Conservation (phyloP, 768 basidiomycete species). For the Mrakia blollopis region DNA sequence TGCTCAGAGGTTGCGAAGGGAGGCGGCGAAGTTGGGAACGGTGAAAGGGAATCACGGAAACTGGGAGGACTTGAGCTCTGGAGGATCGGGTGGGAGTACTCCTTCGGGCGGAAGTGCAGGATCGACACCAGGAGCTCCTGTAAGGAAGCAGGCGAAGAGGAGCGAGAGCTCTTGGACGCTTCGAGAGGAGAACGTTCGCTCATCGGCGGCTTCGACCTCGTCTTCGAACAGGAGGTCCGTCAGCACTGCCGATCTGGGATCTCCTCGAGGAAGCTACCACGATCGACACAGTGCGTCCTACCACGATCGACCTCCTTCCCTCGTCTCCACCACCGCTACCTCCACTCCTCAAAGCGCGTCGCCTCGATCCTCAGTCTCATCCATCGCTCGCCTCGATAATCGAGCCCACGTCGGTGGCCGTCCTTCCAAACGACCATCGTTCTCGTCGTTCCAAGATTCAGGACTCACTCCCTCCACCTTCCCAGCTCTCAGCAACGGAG, state of each 20-base stretch:
- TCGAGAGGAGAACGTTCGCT: neutral
- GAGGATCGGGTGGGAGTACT: neutral
- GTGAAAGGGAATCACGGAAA: slow-evolving; percentile 27
- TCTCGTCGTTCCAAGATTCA: neutral
- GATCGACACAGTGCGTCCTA: neutral
- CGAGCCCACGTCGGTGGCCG: neutral
- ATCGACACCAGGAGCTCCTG: neutral
- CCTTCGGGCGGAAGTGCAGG: neutral
- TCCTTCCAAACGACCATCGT: neutral
- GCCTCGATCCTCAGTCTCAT: slow-evolving; percentile 6
- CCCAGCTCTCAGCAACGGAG: neutral
- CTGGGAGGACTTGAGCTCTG: slow-evolving; percentile 21
- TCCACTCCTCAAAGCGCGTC: slow-evolving; percentile 20
- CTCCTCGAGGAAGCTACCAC: neutral
- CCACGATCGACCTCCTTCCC: slow-evolving; percentile 26
- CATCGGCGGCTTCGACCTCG: neutral
- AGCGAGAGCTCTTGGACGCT: slow-evolving; percentile 21
- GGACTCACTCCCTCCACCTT: slow-evolving; percentile 1
- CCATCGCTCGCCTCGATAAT: neutral
- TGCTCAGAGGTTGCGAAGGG: slow-evolving; percentile 20
- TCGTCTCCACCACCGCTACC: slow-evolving; percentile 21
- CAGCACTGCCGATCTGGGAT: neutral
- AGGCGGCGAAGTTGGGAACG: slow-evolving; percentile 20
- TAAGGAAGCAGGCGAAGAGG: slow-evolving; percentile 6
- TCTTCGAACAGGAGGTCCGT: neutral